Base-by-base conservation (phyloP, 2,329 filamentous ascomycete species). In the Nothophaeocryptopus gaeumannii region DNA sequence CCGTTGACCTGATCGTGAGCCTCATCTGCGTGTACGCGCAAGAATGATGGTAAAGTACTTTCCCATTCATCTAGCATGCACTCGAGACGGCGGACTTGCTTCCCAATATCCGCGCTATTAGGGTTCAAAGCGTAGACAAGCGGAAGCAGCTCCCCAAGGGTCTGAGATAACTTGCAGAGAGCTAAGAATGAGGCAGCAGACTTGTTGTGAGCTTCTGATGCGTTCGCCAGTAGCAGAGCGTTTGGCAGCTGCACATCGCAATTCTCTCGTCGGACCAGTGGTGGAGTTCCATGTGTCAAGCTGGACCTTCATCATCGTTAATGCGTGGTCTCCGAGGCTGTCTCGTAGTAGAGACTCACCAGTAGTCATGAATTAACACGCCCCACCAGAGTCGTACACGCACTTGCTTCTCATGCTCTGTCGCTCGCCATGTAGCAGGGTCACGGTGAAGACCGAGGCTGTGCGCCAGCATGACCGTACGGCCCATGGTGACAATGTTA, bases 321-420 rank as follows among this genome's bases (percentile, higher is more conserved):
- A 7, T 3, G 3, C 20, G 20, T 26, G 20, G 20, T 26, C 20
- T 7, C 20, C 3, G 20, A 26, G 20, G 20, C 20, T 26, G 20
- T 26, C 20, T 7, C 20, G n/a, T 32, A 16, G 12, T 36, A 31
- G 12, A n/a, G 37, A 37, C 50, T 29, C 30, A 74, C 72, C 78
- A 82, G 35, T 77, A 72, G 62, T 81, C 78, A 49, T 79, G 78
- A 34, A 81, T 77, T 2, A 81, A 67, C 2, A 80, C 75, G 5
- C 74, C 78, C 79, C 79, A 81, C 76, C 78, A 81, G 2, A 79
- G 63, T 2, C 76, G 74, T 29, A 77, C 75, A 5, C 79, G 71
- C 12, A 77, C 65, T 8, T 73, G 70, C 55, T 79, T 80, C 54
- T 81, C 78, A 31, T 70, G 66, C 1, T 69, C 69, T 1, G 74